phyloP scores from a whole-genome alignment of 2,329 filamentous ascomycete species.

The Penicillium sp. region DNA sequence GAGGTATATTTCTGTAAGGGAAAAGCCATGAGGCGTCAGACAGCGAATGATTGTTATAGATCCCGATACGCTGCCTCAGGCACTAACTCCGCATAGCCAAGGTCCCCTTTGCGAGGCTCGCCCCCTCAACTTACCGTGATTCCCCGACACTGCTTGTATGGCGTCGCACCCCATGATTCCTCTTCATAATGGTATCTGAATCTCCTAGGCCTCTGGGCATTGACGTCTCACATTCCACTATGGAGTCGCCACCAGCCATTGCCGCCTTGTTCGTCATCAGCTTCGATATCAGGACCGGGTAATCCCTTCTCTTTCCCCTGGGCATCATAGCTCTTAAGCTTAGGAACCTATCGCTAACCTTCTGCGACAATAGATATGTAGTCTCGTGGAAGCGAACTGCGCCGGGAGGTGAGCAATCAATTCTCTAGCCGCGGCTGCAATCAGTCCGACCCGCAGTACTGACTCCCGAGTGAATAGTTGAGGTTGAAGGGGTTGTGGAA shows the following conservation, averaged over 20 bases:
- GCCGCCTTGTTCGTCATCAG: conserved; percentile 83
- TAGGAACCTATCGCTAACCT: conserved; percentile 13
- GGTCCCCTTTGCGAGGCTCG: conserved; percentile 3
- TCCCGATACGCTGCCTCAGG: conserved; percentile 6
- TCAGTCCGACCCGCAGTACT: conserved; percentile 12
- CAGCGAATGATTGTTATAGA: background rate
- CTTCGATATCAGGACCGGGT: conserved; percentile 90
- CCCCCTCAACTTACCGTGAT: conserved; percentile 19
- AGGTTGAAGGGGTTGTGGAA: conserved; percentile 82
- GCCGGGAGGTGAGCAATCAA: conserved; percentile 55
- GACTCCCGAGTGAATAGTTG: conserved; percentile 37
- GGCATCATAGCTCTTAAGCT: conserved; percentile 2
- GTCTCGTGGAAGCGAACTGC: conserved; percentile 81
- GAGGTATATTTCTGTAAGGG: background rate
- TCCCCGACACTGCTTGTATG: conserved; percentile 20
- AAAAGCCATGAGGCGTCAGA: background rate
- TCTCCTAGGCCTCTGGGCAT: conserved; percentile 29
- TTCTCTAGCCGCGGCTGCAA: background rate
- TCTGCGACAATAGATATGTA: conserved; percentile 59
- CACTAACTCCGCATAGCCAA: background rate
- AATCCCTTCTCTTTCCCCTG: conserved; percentile 31
- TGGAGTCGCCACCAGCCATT: conserved; percentile 50
- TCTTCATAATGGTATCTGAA: conserved; percentile 28
- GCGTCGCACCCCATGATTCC: conserved; percentile 6
- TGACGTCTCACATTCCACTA: conserved; percentile 31